Evolutionary conservation across 2,329 filamentous ascomycete species (phyloP), one percentile per base, ranked within the genome.

Genomic region (Arachnomyces sp.): DNA sequence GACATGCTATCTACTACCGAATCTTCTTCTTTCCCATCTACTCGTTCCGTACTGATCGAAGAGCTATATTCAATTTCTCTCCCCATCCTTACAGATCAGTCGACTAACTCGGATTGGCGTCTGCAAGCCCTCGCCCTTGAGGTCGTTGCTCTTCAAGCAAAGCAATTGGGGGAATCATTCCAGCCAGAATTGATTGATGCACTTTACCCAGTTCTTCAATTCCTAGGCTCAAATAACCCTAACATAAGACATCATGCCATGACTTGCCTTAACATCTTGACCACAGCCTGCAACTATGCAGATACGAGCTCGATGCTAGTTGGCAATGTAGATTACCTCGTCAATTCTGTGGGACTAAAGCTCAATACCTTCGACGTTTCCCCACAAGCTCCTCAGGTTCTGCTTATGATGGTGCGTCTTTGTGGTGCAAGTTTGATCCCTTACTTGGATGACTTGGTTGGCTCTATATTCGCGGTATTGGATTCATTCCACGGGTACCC

Each of bases 401-500:
- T 98, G 36, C 74, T 83, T 5, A 95, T 98, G 89, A 93, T 96
- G 84, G 80, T 96, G 44, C 80, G 77, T 17, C 73, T 98, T 11
- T 86, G 88, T 13, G 92, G 92, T 0, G 80, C 88, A 1, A 73
- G 73, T 6, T 61, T 98, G 15, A 72, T 98, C 8, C 88, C 89
- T 0, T 95, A 89, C 55, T 69, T 98, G 2, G 90, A 96, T 55
- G 92, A 98, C 56, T 77, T 94, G 1, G 80, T 96, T 2, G 83
- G 81, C 3, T 90, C 86, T 1, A 87, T 98, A 30, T 96, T 98
- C 59, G 83, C 84, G 0, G 87, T 89, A 0, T 67, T 98, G n/a
- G 88, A 95, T 50, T 85, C 87, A 53, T 98, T 92, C 53, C 92
- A 98, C 53, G 92, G 92, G 1, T 96, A 98, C 58, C 81, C 87